phyloP scores from a whole-genome alignment of 768 basidiomycete genomes.

The Boletus fagicola region DNA sequence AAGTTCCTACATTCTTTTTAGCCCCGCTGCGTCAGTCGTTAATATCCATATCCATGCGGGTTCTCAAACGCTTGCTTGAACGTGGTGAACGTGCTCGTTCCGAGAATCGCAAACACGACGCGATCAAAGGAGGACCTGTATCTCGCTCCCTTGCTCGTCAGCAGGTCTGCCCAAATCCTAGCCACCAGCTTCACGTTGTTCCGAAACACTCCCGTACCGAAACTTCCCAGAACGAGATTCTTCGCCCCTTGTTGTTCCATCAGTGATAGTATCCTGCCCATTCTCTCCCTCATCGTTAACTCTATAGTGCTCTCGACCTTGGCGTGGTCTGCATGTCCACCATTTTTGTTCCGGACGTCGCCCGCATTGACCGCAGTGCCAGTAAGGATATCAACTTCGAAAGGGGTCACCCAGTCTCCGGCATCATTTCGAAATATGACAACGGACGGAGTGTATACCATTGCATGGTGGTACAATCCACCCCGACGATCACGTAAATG shows the following conservation, averaged over 20 bases:
- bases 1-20: not conserved
- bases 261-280: conserved; percentile 63
- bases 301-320: conserved; percentile 43
- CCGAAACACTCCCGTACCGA: conserved; percentile 75
- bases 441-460: conserved; percentile 70
- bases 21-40: too few relatives aligned
- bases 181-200: conserved; percentile 62
- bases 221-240: conserved; percentile 68
- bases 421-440: conserved; percentile 61
- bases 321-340: conserved; percentile 3
- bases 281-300: conserved; percentile 62
- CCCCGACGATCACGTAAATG: conserved; percentile 49
- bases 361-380: conserved; percentile 76
- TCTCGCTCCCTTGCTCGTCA: conserved; percentile 47
- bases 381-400: conserved; percentile 64
- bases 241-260: conserved; percentile 60
- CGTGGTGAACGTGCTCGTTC: conserved; percentile 43
- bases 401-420: conserved; percentile 54
- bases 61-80: conserved; percentile 40
- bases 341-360: conserved; percentile 36
- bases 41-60: not conserved
- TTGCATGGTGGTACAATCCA: conserved; percentile 74
- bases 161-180: conserved; percentile 60
- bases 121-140: conserved; percentile 58
- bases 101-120: conserved; percentile 67